Percentiles rank a stretch among this genome's conserved stretches.
Evolutionary conservation across 306 rosid genomes (phyloP).

Genomic region (Corylus avellana): DNA sequence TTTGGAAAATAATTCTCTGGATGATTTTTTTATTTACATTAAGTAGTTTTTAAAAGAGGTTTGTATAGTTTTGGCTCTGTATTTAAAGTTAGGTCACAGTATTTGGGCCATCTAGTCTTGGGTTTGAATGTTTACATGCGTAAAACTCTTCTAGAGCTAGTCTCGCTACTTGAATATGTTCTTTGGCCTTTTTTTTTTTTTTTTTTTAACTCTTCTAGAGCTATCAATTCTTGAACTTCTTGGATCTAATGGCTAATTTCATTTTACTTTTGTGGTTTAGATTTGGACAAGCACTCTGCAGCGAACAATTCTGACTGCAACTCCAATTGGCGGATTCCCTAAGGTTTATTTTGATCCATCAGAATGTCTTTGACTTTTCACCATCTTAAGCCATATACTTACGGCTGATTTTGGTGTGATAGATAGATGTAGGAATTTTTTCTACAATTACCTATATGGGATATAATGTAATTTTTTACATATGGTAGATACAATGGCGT

Average conservation of each 20-base stretch:
- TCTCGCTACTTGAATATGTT: background rate
- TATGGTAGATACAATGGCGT: slow-evolving; percentile 94
- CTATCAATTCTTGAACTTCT: background rate
- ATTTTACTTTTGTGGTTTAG: slow-evolving; percentile 37
- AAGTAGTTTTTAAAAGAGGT: too few species aligned
- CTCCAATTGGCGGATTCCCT: slow-evolving; percentile 84
- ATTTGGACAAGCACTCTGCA: slow-evolving; percentile 99
- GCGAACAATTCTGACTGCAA: slow-evolving; percentile 90
- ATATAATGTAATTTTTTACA: background rate
- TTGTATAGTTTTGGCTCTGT: too few species aligned
- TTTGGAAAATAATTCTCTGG: too few species aligned
- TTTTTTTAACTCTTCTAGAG: background rate
- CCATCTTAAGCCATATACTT: background rate
- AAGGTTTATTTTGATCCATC: slow-evolving; percentile 60
- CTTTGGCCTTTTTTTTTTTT: background rate
- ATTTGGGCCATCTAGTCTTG: background rate
- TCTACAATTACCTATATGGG: background rate
- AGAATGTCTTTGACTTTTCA: background rate
- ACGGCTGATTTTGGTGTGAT: background rate
- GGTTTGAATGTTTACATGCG: background rate
- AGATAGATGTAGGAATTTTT: slow-evolving; percentile 8
- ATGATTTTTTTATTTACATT: too few species aligned
- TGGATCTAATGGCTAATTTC: background rate
- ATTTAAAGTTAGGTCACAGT: background rate
- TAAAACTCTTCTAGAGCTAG: background rate